These are phyloP conservation scores for Suillus hirtellus DNA, from an alignment of 768 basidiomycete genomes.

Conservation along the genomic window DNA sequence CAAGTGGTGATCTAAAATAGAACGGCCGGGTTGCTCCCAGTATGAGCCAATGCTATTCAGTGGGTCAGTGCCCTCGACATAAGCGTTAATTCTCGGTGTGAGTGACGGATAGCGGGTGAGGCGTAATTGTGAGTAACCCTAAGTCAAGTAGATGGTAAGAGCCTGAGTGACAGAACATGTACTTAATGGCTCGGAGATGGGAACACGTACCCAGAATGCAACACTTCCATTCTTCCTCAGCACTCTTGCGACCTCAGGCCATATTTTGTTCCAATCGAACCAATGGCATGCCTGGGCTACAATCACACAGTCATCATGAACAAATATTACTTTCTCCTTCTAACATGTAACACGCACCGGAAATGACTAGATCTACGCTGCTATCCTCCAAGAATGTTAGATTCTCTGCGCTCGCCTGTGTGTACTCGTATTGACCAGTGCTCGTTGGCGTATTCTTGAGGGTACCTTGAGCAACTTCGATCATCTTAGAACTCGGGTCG, in stretches of 20 bases:
- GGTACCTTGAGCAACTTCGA: slow-evolving; percentile 46
- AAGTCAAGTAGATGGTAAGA: neutral
- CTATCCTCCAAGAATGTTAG: slow-evolving; percentile 47
- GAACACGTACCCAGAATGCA: slow-evolving; percentile 66
- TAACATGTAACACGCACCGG: slow-evolving; percentile 45
- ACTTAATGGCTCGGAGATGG: neutral
- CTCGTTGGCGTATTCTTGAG: slow-evolving; percentile 20
- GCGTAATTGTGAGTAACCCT: slow-evolving; percentile 72
- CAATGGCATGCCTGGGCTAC: slow-evolving; percentile 82
- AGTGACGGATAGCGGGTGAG: slow-evolving; percentile 57
- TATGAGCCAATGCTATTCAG: slow-evolving; percentile 60
- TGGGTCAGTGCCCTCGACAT: slow-evolving; percentile 56
- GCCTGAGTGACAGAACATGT: neutral
- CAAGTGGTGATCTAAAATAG: slow-evolving; percentile 70
- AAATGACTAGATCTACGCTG: slow-evolving; percentile 65
- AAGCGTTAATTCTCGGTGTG: slow-evolving; percentile 59
- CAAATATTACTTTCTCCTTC: neutral
- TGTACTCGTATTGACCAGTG: slow-evolving; percentile 34
- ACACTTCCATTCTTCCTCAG: slow-evolving; percentile 63
- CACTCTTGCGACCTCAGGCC: slow-evolving; percentile 65
- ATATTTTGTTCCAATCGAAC: slow-evolving; percentile 74
- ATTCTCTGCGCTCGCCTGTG: slow-evolving; percentile 52
- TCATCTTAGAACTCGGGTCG: slow-evolving; percentile 76
- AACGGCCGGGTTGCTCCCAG: slow-evolving; percentile 78
- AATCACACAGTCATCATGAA: neutral